Evolutionary conservation across 1,284 basidiomycete genomes (phyloP).

Genomic region (Ganoderma boninense): DNA sequence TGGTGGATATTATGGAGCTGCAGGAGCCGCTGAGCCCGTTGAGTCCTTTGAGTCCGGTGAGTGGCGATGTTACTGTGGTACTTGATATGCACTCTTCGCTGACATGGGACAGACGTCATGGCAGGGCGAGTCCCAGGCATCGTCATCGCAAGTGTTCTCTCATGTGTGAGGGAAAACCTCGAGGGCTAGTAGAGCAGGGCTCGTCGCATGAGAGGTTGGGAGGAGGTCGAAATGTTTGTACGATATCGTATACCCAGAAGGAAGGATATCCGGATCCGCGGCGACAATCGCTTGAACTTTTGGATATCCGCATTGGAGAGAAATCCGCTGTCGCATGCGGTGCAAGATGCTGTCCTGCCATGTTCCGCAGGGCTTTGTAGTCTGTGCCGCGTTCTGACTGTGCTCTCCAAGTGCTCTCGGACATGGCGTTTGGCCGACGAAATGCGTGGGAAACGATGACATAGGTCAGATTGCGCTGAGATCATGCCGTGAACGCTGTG

Average conservation of each 20-base stretch:
- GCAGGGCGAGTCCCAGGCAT: not conserved
- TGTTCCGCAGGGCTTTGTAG: not conserved
- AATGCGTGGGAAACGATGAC: constrained; percentile 6
- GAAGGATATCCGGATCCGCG: not conserved
- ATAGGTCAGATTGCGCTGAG: not conserved
- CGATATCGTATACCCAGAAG: constrained; percentile 36
- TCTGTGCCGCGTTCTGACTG: not conserved
- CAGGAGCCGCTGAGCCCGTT: not conserved
- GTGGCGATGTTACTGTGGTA: not conserved
- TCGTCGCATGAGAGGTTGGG: constrained; percentile 32
- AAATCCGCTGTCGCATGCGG: not conserved
- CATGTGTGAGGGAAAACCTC: not conserved
- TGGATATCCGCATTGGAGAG: too few species aligned
- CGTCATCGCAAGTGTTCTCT: not conserved
- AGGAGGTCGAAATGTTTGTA: not conserved
- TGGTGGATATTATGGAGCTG: not conserved
- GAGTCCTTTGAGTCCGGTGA: constrained; percentile 1
- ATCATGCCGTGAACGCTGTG: not conserved
- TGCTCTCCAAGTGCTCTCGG: too few species aligned
- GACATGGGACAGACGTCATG: not conserved
- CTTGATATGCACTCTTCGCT: not conserved
- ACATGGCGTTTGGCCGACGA: not conserved
- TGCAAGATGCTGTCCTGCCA: not conserved
- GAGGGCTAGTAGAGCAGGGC: not conserved
- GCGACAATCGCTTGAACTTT: too few species aligned